These are phyloP conservation scores for Abelmoschus esculentus DNA, from an alignment of 345 rosid genomes.

Conservation along the genomic window DNA sequence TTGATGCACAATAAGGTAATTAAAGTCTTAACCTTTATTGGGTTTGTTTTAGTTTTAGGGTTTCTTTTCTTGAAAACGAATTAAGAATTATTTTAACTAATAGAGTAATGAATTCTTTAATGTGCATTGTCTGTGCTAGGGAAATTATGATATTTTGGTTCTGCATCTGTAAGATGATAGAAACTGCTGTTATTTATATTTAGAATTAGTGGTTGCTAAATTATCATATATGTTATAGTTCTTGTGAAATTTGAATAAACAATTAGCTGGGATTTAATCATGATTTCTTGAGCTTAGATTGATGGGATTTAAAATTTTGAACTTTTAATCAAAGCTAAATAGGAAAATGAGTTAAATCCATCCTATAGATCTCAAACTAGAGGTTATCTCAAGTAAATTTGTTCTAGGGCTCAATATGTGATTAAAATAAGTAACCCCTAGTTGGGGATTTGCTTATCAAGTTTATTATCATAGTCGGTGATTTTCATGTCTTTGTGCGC, in stretches of 20 bases:
- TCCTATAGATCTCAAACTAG: not conserved
- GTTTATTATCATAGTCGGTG: not conserved
- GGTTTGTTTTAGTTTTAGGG: not conserved
- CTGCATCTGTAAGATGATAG: not conserved
- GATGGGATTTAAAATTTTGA: not conserved
- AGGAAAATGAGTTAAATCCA: not conserved
- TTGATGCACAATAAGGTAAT: conserved; percentile 91
- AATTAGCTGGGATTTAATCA: not conserved
- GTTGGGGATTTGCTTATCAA: not conserved
- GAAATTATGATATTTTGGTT: not conserved
- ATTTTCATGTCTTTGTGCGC: not conserved
- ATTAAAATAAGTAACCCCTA: too few species aligned
- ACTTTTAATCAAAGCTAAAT: not conserved
- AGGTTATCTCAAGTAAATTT: not conserved
- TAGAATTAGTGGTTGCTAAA: not conserved
- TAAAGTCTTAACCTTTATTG: not conserved
- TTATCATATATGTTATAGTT: not conserved
- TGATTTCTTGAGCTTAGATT: not conserved
- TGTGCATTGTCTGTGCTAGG: not conserved
- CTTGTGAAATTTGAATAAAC: not conserved
- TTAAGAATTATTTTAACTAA: not conserved
- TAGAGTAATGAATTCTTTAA: not conserved
- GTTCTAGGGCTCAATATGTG: not conserved
- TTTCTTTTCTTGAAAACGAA: not conserved
- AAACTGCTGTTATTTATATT: not conserved